phyloP scores from a whole-genome alignment of 164 flowering plant species.

The Kalanchoe fedtschenkoi region DNA sequence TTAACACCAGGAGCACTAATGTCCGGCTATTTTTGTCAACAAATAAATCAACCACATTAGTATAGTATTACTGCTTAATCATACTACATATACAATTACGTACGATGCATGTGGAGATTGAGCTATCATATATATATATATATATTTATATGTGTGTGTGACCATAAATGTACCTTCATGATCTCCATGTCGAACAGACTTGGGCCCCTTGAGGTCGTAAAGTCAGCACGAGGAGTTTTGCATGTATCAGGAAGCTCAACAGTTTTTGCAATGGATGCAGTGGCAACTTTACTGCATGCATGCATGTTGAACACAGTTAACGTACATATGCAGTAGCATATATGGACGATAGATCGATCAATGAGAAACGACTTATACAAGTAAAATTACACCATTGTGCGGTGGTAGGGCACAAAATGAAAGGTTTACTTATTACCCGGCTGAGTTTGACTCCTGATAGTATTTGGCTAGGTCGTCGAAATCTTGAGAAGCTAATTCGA shows the following conservation, averaged over 20 bases:
- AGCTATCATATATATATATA: too few species aligned
- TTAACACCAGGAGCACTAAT: conserved; percentile 55
- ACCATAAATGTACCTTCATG: conserved; percentile 25
- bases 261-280: neutral
- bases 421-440: neutral
- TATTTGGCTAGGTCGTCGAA: neutral
- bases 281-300: neutral
- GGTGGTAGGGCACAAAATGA: too few species aligned
- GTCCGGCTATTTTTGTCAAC: conserved; percentile 37
- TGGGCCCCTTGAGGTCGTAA: neutral
- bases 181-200: neutral
- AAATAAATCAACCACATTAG: neutral
- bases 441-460: neutral
- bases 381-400: too few species aligned
- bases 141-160: conserved; percentile 27
- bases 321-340: too few species aligned
- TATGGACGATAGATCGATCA: too few species aligned
- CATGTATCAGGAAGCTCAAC: neutral
- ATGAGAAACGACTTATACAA: too few species aligned
- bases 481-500: neutral
- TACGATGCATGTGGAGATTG: too few species aligned
- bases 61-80: too few species aligned
- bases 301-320: too few species aligned
- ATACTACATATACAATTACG: neutral
- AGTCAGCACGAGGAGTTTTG: neutral